Base-by-base conservation (phyloP, 1,139 yeast species). In the Taphrina betulina region DNA sequence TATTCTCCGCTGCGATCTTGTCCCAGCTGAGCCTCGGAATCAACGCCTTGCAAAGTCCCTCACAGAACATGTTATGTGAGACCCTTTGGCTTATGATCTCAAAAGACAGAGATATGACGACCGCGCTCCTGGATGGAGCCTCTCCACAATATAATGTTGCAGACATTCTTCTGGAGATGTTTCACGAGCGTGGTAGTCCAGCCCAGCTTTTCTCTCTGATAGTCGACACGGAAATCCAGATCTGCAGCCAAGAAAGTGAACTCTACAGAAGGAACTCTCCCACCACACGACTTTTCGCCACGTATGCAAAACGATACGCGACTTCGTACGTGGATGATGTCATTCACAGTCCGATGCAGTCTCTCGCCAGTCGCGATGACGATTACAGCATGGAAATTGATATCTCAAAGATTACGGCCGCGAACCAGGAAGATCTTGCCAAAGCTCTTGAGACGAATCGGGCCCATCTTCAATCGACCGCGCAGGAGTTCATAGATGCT, bases 231-330 rank as follows among this genome's bases (percentile, higher is more conserved):
- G 54, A 50, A 22, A 31, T 50, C 10, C 31, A 35, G 3, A 20
- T 42, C 5, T 38, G 46, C 24, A 41, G 40, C 14, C 44, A 41
- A n/a, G 46, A 50, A 22, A 42, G 44, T 12, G 54, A 50, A n/a
- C 40, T 50, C 3, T 50, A 31, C 26, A 35, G 54, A 4, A 37
- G 54, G 16, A 50, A 50, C 10, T 50, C 46, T 17, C 37, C 54
- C 5, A 33, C 37, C 16, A 50, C 54, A 3, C 23, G 37, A 14
- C 36, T 50, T 7, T 50, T 38, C 20, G 44, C 54, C 10, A 23
- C 34, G 5, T 50, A 29, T 23, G 41, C 24, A 5, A 29, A 29
- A 14, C 38, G 54, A 4, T 42, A 34, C 23, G 45, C 46, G 4
- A 10, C 34, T 7, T 33, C n/a, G 10, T 40, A 40, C 24, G 40